These are phyloP conservation scores for Calocybe cyanea DNA, from an alignment of 768 basidiomycete genomes.

Conservation along the genomic window DNA sequence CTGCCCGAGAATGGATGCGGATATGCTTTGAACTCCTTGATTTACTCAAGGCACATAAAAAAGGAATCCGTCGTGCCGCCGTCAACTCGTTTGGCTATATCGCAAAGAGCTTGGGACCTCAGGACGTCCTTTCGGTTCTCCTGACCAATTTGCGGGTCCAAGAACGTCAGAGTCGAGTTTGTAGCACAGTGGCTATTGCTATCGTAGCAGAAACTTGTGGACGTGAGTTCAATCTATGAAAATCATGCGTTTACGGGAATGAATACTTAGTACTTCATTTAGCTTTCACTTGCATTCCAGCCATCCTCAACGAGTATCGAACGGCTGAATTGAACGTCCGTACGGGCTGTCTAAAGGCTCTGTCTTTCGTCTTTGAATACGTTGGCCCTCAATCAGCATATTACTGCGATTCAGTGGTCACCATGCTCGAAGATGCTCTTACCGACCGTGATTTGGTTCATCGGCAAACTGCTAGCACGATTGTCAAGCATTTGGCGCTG, in stretches of 20 bases:
- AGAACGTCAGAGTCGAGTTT: constrained; percentile 98
- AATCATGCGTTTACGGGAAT: background rate
- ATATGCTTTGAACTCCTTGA: constrained; percentile 98
- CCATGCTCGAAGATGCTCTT: constrained; percentile 96
- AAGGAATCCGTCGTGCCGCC: constrained; percentile 96
- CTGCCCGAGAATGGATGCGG: constrained; percentile 99
- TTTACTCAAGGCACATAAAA: constrained; percentile 97
- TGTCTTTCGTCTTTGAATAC: constrained; percentile 99
- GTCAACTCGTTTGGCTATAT: constrained; percentile 99
- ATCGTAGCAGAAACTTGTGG: constrained; percentile 94
- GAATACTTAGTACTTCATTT: constrained; percentile 6
- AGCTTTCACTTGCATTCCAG: constrained; percentile 98
- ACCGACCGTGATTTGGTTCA: constrained; percentile 98
- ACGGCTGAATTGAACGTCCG: constrained; percentile 98
- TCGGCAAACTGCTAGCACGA: constrained; percentile 95
- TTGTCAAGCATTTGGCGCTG: constrained; percentile 96
- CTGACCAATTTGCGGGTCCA: constrained; percentile 96
- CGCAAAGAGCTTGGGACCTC: constrained; percentile 98
- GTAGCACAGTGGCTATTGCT: constrained; percentile 96
- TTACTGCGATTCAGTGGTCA: constrained; percentile 95
- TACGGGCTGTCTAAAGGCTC: constrained; percentile 96
- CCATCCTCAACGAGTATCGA: constrained; percentile 97
- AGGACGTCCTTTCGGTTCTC: constrained; percentile 94
- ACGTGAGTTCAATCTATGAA: constrained; percentile 34
- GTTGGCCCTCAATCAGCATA: constrained; percentile 96